Base-by-base conservation (phyloP, 2,329 filamentous ascomycete genomes). In the Apiospora rasikravindrae region DNA sequence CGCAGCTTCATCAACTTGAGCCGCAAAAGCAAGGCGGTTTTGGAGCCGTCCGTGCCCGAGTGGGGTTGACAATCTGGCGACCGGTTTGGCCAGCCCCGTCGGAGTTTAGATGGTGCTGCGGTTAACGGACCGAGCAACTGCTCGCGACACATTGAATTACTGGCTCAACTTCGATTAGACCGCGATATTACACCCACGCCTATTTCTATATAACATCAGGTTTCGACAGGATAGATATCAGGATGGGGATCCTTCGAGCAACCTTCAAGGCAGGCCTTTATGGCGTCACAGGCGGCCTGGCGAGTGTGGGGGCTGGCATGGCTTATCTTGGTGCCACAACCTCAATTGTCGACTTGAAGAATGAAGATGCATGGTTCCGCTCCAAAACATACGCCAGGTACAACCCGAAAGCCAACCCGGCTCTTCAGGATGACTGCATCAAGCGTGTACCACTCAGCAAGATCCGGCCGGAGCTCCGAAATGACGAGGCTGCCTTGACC, bases 341-440 rank as follows among this genome's bases (percentile, higher is more conserved):
- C 76, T 86, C 83, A 51, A 83, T 92, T 77, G 83, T 89, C 77
- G 86, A 89, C 70, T 87, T 92, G 67, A 80, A 85, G n/a, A 80
- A 86, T 64, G 85, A 87, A 75, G 91, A 93, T 76, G 87, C 88
- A 47, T 81, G 93, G 76, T 92, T 90, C 86, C 84, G 84, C 70
- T 88, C 88, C 40, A 83, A 85, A 24, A 81, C 86, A 71, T 93
- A 88, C 83, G 82, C 84, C 68, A 86, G 85, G 73, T 87, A 88
- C 81, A 94, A 94, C 77, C 88, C 89, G 1, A 85, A 87, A 57
- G 82, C 84, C 44, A 93, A 93, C 80, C 88, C 91, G 0, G 84
- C 88, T 0, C 88, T 88, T 0, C 87, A 92, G 72, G 92, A 94
- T 78, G 81, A 92, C 14, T 91, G 88, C 76, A 83, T 93, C 75